Percentiles rank a stretch among this genome's conserved stretches.
Conservation (phyloP, 352 stramenopile species). For the Phytophthora kernoviae region DNA sequence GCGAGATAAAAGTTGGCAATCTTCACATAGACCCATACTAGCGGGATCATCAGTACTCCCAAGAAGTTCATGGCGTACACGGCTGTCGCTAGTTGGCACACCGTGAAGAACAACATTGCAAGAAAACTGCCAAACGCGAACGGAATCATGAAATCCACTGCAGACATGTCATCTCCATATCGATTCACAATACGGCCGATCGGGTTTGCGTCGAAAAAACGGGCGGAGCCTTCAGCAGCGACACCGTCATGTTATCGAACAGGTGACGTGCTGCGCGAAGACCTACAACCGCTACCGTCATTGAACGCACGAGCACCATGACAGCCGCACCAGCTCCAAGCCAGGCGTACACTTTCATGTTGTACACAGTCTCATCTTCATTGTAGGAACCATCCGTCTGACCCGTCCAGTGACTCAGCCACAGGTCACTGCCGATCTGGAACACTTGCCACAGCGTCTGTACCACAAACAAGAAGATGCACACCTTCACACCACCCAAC, state of each 20-base stretch:
- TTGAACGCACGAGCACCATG: conserved; percentile 40
- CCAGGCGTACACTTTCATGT: conserved; percentile 40
- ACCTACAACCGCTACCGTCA: conserved; percentile 40
- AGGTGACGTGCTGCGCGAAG: conserved; percentile 54
- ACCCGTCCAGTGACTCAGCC: conserved; percentile 44
- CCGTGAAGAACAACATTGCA: conserved; percentile 65
- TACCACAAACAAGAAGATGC: conserved; percentile 18
- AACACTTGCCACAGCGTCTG: conserved; percentile 40
- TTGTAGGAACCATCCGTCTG: conserved; percentile 31
- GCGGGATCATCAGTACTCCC: conserved; percentile 74
- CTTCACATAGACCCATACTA: conserved; percentile 83
- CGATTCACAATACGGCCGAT: conserved; percentile 90
- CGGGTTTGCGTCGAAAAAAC: conserved; percentile 93
- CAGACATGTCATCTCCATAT: conserved; percentile 90
- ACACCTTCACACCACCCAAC: conserved; percentile 39
- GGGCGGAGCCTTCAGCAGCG: conserved; percentile 80
- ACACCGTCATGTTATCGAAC: conserved; percentile 86
- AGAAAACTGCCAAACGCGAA: conserved; percentile 45
- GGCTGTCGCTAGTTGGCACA: conserved; percentile 77
- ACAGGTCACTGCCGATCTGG: conserved; percentile 41
- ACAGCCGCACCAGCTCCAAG: conserved; percentile 29
- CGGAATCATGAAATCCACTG: conserved; percentile 80
- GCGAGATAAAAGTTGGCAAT: conserved; percentile 40
- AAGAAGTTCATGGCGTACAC: conserved; percentile 77
- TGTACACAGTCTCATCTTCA: conserved; percentile 21